Percentiles rank a stretch among this genome's conserved stretches.
Conservation (phyloP, 2,329 filamentous ascomycete species). For the Penicillium sp. region DNA sequence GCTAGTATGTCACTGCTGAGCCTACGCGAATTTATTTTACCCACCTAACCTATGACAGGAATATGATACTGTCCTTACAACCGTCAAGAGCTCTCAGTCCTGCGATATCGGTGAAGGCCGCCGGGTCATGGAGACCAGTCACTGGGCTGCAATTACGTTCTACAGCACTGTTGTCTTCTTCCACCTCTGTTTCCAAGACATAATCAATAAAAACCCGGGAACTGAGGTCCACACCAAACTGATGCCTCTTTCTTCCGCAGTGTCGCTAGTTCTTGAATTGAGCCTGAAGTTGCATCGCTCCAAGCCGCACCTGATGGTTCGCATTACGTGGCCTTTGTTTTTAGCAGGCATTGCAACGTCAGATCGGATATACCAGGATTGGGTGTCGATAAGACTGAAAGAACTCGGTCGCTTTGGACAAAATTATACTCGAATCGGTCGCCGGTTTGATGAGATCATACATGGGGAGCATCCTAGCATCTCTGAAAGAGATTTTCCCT, state of each 20-base stretch:
- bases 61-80: conserved; percentile 28
- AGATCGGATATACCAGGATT: conserved; percentile 33
- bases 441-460: conserved; percentile 31
- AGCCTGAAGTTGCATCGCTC: conserved; percentile 30
- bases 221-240: conserved; percentile 13
- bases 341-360: conserved; percentile 33
- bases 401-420: conserved; percentile 32
- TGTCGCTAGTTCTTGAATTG: conserved; percentile 29
- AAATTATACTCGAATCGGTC: conserved; percentile 29
- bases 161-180: conserved; percentile 31
- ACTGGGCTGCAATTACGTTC: conserved; percentile 32
- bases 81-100: conserved; percentile 23
- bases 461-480: conserved; percentile 22
- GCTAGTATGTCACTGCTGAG: conserved; percentile 18
- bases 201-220: conserved; percentile 7
- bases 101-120: conserved; percentile 26
- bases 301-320: conserved; percentile 27
- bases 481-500: conserved; percentile 11
- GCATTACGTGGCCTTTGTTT: conserved; percentile 34
- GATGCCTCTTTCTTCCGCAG: conserved; percentile 24
- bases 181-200: conserved; percentile 30
- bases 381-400: conserved; percentile 33
- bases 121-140: conserved; percentile 32
- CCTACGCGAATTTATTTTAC: not conserved
- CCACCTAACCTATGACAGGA: conserved; percentile 19